Percentiles rank a stretch among this genome's conserved stretches.
These are phyloP conservation scores for Vaccinium myrtillus DNA, from an alignment of 148 eudicot genomes.

Conservation along the genomic window DNA sequence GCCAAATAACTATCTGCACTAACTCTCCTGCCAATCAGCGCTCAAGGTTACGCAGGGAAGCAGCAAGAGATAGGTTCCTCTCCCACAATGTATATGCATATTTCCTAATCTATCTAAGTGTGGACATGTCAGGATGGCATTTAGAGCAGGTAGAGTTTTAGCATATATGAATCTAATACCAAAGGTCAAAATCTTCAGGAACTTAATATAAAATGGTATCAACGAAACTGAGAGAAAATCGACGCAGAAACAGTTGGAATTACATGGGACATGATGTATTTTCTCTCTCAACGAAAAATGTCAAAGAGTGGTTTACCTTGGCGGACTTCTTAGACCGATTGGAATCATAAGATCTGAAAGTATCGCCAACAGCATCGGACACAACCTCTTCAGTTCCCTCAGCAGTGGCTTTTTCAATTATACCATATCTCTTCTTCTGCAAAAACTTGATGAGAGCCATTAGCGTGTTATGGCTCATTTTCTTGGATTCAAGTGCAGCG, in stretches of 20 bases:
- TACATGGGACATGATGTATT: not conserved
- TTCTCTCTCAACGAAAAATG: not conserved
- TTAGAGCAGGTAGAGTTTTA: not conserved
- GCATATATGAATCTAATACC: not conserved
- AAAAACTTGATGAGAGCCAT: constrained; percentile 91
- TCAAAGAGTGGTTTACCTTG: constrained; percentile 51
- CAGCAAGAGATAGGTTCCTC: not conserved
- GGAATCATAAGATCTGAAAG: constrained; percentile 54
- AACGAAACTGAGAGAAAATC: not conserved
- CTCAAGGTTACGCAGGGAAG: not conserved
- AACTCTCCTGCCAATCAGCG: not conserved
- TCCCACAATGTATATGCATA: not conserved
- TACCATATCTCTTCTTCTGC: constrained; percentile 78
- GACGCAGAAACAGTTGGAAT: not conserved
- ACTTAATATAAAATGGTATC: not conserved
- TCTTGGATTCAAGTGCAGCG: constrained; percentile 75
- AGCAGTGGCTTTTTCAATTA: constrained; percentile 88
- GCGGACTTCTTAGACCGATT: constrained; percentile 53
- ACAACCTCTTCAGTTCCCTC: constrained; percentile 97
- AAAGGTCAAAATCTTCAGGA: not conserved
- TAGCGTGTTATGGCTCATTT: constrained; percentile 85
- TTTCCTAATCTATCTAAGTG: not conserved
- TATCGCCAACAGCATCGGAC: constrained; percentile 82
- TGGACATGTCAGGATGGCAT: not conserved
- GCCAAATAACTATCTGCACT: not conserved